Evolutionary conservation across 2,329 filamentous ascomycete genomes (phyloP), one percentile per base, ranked within the genome.

Genomic region (Calonectria ilicicola): DNA sequence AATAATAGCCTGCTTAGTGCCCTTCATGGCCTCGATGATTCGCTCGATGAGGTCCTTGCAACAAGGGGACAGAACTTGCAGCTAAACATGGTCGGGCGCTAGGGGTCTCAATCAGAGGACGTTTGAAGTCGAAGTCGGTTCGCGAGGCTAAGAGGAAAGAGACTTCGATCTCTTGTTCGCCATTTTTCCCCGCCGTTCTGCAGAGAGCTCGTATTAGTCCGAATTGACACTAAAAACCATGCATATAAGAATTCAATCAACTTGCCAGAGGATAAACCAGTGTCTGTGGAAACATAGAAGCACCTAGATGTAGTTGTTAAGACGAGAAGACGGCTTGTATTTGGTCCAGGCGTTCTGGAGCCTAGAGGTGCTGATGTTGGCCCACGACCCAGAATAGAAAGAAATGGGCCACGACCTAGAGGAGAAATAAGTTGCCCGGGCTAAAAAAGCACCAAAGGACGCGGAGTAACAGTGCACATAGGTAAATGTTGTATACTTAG

Each of bases 101-200:
- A n/a, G 44, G n/a, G 9, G 38, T 46, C 44, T 46, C 44, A n/a
- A 66, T 92, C 77, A 98, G 87, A 80, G 93, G 92, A 77, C 95
- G 90, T 47, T 95, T 98, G 82, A 98, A 98, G 87, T 98, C 95
- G 87, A 96, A 98, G 86, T 98, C 96, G 80, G 94, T 98, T 82
- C 97, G 93, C 42, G 95, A 98, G 17, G 96, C 95, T 0, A 95
- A 98, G 62, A 96, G 96, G 86, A 98, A 98, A 6, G 95, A 97
- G 23, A 98, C 93, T 83, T 98, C 96, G 76, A 98, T 98, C 86
- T 98, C 96, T 86, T 98, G 98, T 98, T 74, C 89, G 89, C 91
- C 94, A 97, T 87, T 98, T 98, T 88, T 98, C 95, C 64, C 98
- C 94, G 78, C 95, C 95, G 81, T 95, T 97, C 95, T 97, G 79